A percentile compares a stretch with the other conserved stretches of the same genome.
These are phyloP conservation scores for Phytophthora multivora DNA, from an alignment of 352 stramenopile species.

Conservation along the genomic window DNA sequence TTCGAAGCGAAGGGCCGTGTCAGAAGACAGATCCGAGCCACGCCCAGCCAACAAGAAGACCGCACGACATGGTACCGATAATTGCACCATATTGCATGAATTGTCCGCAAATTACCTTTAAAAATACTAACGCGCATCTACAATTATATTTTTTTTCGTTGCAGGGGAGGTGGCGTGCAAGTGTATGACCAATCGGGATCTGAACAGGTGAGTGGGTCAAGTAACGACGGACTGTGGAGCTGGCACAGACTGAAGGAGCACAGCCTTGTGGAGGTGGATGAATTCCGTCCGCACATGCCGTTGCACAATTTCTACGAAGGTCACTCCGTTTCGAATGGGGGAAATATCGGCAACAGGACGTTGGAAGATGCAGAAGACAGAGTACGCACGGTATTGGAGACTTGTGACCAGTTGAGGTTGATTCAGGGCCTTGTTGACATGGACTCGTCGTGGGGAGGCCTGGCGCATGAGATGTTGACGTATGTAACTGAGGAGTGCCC, in stretches of 20 bases:
- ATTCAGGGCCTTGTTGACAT: slow-evolving; percentile 81
- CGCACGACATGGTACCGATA: slow-evolving; percentile 43
- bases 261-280: slow-evolving; percentile 73
- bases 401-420: slow-evolving; percentile 67
- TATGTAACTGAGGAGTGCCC: slow-evolving; percentile 79
- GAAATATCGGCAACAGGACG: slow-evolving; percentile 56
- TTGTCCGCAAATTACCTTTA: too few species aligned
- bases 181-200: slow-evolving; percentile 62
- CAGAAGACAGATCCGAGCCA: slow-evolving; percentile 7
- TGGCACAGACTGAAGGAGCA: slow-evolving; percentile 55
- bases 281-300: slow-evolving; percentile 78
- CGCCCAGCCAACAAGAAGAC: slow-evolving; percentile 34
- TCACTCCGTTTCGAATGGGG: slow-evolving; percentile 46
- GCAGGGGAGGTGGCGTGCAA: slow-evolving; percentile 61
- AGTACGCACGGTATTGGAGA: slow-evolving; percentile 62
- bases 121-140: too few species aligned
- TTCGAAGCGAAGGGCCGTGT: slow-evolving; percentile 80
- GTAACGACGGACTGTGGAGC: slow-evolving; percentile 53
- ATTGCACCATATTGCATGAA: too few species aligned
- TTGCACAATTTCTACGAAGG: slow-evolving; percentile 88
- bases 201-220: slow-evolving; percentile 6
- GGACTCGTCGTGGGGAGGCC: slow-evolving; percentile 78
- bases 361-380: slow-evolving; percentile 68
- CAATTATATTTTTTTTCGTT: neutral
- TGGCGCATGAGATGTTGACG: slow-evolving; percentile 73